phyloP scores from a whole-genome alignment of 768 basidiomycete genomes.

The Hemileccinum impolitum region DNA sequence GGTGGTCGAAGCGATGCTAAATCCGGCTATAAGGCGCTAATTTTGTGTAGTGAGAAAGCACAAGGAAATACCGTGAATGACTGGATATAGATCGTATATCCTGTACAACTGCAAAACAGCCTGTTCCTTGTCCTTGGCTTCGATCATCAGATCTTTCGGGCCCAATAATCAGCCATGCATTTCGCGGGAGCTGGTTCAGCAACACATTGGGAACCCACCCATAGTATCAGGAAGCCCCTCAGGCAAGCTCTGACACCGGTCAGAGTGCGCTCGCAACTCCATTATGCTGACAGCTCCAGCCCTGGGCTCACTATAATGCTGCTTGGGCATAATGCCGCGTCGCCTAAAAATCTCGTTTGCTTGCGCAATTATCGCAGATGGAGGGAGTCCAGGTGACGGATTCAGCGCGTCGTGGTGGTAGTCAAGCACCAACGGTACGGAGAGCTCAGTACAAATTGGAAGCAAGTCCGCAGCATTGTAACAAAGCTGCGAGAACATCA shows the following conservation, averaged over 20 bases:
- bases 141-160: conserved; percentile 78
- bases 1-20: conserved; percentile 42
- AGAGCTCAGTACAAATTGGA: conserved; percentile 80
- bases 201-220: conserved; percentile 36
- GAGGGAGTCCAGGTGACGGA: conserved; percentile 53
- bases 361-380: conserved; percentile 64
- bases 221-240: conserved; percentile 63
- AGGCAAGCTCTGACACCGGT: conserved; percentile 72
- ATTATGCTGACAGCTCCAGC: conserved; percentile 78
- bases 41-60: too few relatives aligned
- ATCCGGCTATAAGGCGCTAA: not conserved
- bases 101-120: conserved; percentile 84
- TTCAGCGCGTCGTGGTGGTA: conserved; percentile 82
- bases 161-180: not conserved
- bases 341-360: conserved; percentile 71
- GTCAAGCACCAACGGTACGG: conserved; percentile 71
- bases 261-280: conserved; percentile 85
- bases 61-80: conserved; percentile 48
- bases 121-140: conserved; percentile 93
- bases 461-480: conserved; percentile 88
- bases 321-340: conserved; percentile 84
- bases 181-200: too few relatives aligned
- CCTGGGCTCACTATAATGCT: conserved; percentile 90
- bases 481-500: conserved; percentile 49
- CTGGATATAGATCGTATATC: conserved; percentile 67